Base-by-base conservation (phyloP, 2,329 filamentous ascomycete genomes). In the Akanthomyces dipterigenus region DNA sequence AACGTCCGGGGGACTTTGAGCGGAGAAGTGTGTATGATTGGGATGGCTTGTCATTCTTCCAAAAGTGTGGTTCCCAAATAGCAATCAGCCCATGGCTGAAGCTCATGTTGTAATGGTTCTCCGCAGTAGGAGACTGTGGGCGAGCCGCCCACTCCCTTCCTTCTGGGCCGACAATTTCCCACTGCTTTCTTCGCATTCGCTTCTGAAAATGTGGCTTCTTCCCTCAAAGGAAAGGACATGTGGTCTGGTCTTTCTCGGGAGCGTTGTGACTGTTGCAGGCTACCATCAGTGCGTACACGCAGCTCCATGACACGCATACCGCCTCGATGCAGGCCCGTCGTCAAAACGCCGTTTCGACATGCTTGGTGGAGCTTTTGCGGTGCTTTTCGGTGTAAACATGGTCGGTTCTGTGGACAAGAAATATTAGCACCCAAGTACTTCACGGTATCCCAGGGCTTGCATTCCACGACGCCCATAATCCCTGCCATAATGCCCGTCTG, bases 321-420 rank as follows among this genome's bases (percentile, higher is more conserved):
- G 55, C 26, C 46, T 12, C n/a, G 31, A 43, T n/a, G 45, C 24
- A 59, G 55, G n/a, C 24, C 11, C 7, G 38, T 59, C 31, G 45
- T 26, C 34, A 50, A 18, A n/a, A 9, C 36, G 20, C 42, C 36
- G 11, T 43, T 20, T 43, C 11, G 3, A 22, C 24, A 31, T 43
- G 26, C 6, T 50, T 16, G 28, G 56, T 59, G 56, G 56, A 59
- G 36, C 45, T 59, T 16, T 18, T 26, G 28, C 40, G 43, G 56
- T 59, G 14, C 43, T 42, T 57, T 34, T 59, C 45, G 56, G 56
- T 59, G 56, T 51, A n/a, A 34, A 31, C 36, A 59, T 59, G 56
- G 56, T 18, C 12, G 18, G 7, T 51, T 36, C 56, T 42, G 46
- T 50, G 56, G 34, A 42, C 56, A 43, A 38, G 26, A n/a, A 45